Conservation (phyloP, 2,329 filamentous ascomycete species). For the Alternaria sp. region DNA sequence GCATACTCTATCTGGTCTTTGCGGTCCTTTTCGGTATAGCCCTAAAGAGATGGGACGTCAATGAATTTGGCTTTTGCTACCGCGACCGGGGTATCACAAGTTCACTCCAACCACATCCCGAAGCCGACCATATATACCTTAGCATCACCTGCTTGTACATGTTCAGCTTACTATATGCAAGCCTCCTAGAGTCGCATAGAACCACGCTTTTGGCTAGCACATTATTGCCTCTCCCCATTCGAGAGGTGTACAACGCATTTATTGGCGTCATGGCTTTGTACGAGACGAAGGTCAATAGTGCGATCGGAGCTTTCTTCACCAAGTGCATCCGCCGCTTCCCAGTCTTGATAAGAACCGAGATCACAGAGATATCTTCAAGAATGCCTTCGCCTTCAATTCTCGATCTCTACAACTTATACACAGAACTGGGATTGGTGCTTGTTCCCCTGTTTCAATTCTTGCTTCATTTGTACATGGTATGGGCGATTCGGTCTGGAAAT, state of each 20-base stretch:
- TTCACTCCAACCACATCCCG: neutral
- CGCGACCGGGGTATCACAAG: neutral
- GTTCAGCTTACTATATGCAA: neutral
- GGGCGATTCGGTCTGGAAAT: neutral
- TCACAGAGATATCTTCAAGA: too few relatives aligned
- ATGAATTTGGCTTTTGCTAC: neutral
- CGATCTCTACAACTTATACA: too few relatives aligned
- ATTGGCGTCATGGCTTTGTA: too few relatives aligned
- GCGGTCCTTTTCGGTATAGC: neutral
- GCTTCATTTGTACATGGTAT: neutral
- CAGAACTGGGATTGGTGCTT: too few relatives aligned
- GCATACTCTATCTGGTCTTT: neutral
- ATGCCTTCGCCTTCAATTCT: too few relatives aligned
- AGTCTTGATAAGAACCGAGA: too few relatives aligned
- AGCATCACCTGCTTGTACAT: neutral
- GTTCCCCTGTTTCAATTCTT: neutral
- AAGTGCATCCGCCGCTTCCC: too few relatives aligned
- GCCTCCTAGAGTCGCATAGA: neutral
- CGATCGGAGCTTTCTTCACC: too few relatives aligned
- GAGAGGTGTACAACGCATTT: too few relatives aligned
- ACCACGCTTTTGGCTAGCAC: fast-evolving
- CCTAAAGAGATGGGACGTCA: neutral
- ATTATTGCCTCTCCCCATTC: neutral
- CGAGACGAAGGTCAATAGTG: too few relatives aligned
- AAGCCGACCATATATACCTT: neutral